phyloP scores from a whole-genome alignment of 345 rosid species.

The Pistacia vera region DNA sequence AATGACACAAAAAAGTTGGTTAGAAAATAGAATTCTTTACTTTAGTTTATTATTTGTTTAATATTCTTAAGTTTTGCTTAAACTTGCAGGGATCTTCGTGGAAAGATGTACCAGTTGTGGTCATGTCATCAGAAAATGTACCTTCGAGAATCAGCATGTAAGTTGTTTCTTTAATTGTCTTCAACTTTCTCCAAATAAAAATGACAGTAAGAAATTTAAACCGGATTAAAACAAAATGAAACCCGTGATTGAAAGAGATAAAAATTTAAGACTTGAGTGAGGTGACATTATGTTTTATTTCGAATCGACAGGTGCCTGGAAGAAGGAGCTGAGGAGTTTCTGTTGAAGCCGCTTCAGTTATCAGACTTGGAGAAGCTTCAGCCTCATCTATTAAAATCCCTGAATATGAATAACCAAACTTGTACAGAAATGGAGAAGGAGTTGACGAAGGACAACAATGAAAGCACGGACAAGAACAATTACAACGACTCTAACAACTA shows the following conservation, averaged over 20 bases:
- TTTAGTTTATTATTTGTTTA: background rate
- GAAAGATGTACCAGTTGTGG: conserved; percentile 79
- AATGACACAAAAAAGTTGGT: background rate
- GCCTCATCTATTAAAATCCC: conserved; percentile 42
- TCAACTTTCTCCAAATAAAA: no score
- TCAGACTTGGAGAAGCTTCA: conserved; percentile 57
- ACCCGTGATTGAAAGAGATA: no score
- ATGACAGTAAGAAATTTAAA: no score
- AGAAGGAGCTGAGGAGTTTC: conserved; percentile 63
- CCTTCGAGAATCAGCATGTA: conserved; percentile 70
- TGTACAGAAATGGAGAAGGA: conserved; percentile 2
- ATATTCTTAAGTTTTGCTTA: background rate
- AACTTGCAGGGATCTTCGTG: conserved; percentile 54
- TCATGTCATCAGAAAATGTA: conserved; percentile 89
- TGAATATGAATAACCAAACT: conserved; percentile 17
- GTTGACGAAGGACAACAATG: background rate
- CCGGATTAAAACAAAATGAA: no score
- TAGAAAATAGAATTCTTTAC: background rate
- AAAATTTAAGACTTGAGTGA: background rate
- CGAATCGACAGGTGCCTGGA: conserved; percentile 50
- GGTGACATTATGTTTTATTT: background rate
- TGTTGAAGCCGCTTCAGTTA: conserved; percentile 52
- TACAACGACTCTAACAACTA: background rate
- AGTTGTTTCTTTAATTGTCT: background rate
- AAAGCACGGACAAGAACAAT: background rate